These are phyloP conservation scores for Pinus albicaulis DNA, from an alignment of 75 land plant species.

Conservation along the genomic window DNA sequence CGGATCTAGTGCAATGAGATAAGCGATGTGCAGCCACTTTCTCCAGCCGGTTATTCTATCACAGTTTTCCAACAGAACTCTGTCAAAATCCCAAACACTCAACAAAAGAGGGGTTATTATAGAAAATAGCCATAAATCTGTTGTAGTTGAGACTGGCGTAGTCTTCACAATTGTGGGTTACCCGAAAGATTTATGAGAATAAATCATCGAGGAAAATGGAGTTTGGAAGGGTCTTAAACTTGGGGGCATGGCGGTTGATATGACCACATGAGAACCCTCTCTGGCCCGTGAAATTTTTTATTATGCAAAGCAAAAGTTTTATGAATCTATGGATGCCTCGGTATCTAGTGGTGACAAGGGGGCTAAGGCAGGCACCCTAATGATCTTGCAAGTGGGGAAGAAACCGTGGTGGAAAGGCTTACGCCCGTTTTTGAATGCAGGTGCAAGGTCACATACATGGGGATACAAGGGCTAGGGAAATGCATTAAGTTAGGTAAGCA, in stretches of 20 bases:
- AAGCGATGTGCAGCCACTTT: conserved; percentile 68
- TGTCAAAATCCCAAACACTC: conserved; percentile 65
- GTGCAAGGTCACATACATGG: conserved; percentile 81
- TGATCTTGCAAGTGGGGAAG: conserved; percentile 81
- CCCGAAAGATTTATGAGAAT: conserved; percentile 77
- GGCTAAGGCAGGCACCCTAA: conserved; percentile 37
- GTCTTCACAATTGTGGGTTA: conserved; percentile 81
- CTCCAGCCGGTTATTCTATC: conserved; percentile 62
- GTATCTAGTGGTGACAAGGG: conserved; percentile 60
- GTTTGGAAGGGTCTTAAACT: conserved; percentile 50
- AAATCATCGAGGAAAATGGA: conserved; percentile 28
- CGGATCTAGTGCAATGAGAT: conserved; percentile 86
- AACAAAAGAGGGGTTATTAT: conserved; percentile 41
- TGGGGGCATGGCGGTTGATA: conserved; percentile 68
- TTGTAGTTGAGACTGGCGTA: conserved; percentile 56
- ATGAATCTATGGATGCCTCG: conserved; percentile 62
- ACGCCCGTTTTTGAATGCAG: conserved; percentile 49
- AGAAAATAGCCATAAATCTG: conserved; percentile 42
- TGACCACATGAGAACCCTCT: conserved; percentile 78
- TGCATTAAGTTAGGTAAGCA: conserved; percentile 76
- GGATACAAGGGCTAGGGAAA: conserved; percentile 66
- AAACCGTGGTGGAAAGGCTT: conserved; percentile 27
- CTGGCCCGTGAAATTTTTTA: conserved; percentile 55
- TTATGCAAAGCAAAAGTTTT: conserved; percentile 20
- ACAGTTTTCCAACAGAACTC: conserved; percentile 73